Base-by-base conservation (phyloP, 2,329 filamentous ascomycete species). In the Scedosporium aurantiacum region DNA sequence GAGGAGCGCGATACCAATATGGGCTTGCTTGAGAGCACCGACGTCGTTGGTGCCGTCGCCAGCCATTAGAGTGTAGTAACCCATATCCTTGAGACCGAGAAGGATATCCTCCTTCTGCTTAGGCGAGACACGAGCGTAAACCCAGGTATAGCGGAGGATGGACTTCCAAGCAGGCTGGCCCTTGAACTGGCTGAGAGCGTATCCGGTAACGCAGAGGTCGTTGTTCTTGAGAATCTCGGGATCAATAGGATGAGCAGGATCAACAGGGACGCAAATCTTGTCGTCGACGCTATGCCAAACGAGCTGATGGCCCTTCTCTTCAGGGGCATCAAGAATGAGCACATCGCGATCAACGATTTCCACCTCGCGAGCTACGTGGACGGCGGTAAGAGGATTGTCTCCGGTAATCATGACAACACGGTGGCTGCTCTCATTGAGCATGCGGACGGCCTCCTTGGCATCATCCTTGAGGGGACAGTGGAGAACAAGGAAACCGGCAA, bases 91-190 rank as follows among this genome's bases (percentile, higher is more conserved):
- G 64, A 97, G 84, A 43, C 94, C 94, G 23, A 96, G 83, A n/a
- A 99, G 81, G 70, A 99, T 97, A 61, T 97, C 92, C 74, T 99
- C 94, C 78, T 99, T 99, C 70, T 99, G 94, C 80, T 96, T 97
- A 7, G 94, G 94, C 1, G 94, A 99, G 8, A 99, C 94, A 70
- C 94, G 91, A 66, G 94, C 94, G 71, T 99, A 99, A 4, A 99
- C 94, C 94, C 94, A 99, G 14, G 92, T 86, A 74, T 97, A 83
- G 58, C 92, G 88, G 37, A 97, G 81, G 58, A 99, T 81, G 61
- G 90, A 84, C 60, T 82, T 79, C 75, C 92, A 88, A 57, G 86
- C 91, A 61, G 83, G 67, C 70, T 96, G 88, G 61, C 84, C 89
- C 74, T 89, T 90, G 79, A 95, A 95, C 72, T 95, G 94, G 60